Base-by-base conservation (phyloP, 805 yeast genomes). In the Candida sakaeoensis region DNA sequence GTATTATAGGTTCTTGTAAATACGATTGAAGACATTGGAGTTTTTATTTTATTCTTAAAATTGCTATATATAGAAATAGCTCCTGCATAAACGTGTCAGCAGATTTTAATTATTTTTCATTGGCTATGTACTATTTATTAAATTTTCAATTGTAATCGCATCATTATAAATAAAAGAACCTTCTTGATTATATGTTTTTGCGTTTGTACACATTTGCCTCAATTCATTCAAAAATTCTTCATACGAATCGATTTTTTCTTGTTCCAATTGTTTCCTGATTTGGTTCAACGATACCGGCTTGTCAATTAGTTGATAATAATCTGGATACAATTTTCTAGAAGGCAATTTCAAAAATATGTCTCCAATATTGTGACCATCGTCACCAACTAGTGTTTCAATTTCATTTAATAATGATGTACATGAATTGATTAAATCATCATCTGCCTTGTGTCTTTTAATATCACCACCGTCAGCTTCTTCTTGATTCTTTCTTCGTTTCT, bases 271-370 rank as follows among this genome's bases (percentile, higher is more conserved):
- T 59, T 75, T 79, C 43, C 63, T 66, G 39, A 84, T 64, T 47
- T 70, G 77, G 37, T 68, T 67, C 37, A 85, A 58, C 2, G 89
- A 72, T 17, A 81, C 75, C 2, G 90, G 89, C 40, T 63, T 60
- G 46, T 65, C 61, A 51, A 85, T 82, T 40, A 79, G 65, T 50
- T 71, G 65, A 55, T 83, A 91, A 58, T 91, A 91, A 60, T 91
- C 97, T 0, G 96, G 93, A 58, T 88, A 91, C 39, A 79, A 56
- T 57, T 76, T 75, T 47, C 75, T 74, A 0, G 90, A 74, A 3
- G 98, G 98, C 38, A 84, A 65, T 33, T 72, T 77, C 51, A 79
- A 55, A 63, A 90, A 90, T 12, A 65, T 54, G 22, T 65, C 72
- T 5, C 57, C 45, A 2, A 59, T 47, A 33, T 49, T 50, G 41